Base-by-base conservation (phyloP, 352 stramenopile genomes). In the Phytopythium chamaehyphon region DNA sequence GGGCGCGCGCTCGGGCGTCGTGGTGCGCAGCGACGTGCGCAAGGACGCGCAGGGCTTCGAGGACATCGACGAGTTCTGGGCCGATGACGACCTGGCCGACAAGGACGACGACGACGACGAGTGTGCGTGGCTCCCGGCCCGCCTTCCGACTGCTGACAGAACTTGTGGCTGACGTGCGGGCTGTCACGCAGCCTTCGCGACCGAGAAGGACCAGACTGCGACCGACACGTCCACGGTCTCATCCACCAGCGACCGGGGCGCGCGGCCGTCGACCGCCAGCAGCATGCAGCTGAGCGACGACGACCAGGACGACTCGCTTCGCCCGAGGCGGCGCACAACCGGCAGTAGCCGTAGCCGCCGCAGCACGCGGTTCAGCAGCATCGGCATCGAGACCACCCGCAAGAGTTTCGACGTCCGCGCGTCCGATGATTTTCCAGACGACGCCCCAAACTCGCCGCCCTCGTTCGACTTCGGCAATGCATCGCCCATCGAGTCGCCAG, bases 21-120 rank as follows among this genome's bases (percentile, higher is more conserved):
- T 83, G 40, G 73, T 90, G 24, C 80, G 76, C 18, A 69, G 52
- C 6, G 74, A 90, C 18, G 76, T 91, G 40, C 83, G 77, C 16
- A 88, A 83, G 26, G 84, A 94, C 40, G 79, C 71, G 1, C 62
- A 92, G 22, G 84, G 84, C 0, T 94, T 94, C 47, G 81, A 94
- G 43, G 84, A 94, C 44, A 86, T 92, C 40, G 84, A 94, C 60
- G 84, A 94, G 42, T 94, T 94, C 49, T 94, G 81, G 81, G 79
- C 75, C 31, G 79, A 94, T 22, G 71, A 85, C 47, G 54, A 69
- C 33, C 49, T 51, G 10, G 62, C 55, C 16, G 68, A 80, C 50
- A 71, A 75, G 22, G 66, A 79, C 19, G 67, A 77, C 40, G 65
- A 62, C 12, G 55, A 74, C 39, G 64, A 81, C 19, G 69, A 84